Base-by-base conservation (phyloP, 2,329 filamentous ascomycete genomes). In the Cordyceps fumosorosea region DNA sequence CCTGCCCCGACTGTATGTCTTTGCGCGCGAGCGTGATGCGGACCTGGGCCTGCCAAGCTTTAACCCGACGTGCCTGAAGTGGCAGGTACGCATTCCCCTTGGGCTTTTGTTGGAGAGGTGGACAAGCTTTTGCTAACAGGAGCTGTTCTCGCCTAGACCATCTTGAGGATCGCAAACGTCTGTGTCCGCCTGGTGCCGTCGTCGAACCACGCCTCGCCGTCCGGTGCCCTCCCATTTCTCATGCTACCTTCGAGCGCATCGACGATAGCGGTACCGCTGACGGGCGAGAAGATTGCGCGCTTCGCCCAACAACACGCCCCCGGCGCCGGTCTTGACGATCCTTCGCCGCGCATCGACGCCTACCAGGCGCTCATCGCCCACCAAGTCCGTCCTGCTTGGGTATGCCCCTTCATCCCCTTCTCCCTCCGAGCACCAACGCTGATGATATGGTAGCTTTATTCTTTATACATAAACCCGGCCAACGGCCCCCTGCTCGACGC, bases 31-130 rank as follows among this genome's bases (percentile, higher is more conserved):
- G 1, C 77, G 81, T n/a, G 88, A 85, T 68, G 89, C 86, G 40
- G 73, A 74, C 62, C 71, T 71, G 45, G 86, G 86, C 5, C 76
- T 79, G 34, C 89, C 92, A 29, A 96, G 91, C 66, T 96, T 89
- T 77, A 98, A 98, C 73, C 95, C 95, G 12, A 86, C 87, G 63
- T 99, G 95, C 78, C 80, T 98, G 70, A 96, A 93, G 79, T 98
- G 92, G 92, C 95, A 98, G 89, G 91, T 93, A 48, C 8, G 14
- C 40, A 5, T 44, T n/a, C n/a, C 40, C 8, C 12, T 18, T n/a
- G n/a, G n/a, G n/a, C n/a, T n/a, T n/a, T n/a, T n/a, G n/a, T n/a
- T n/a, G n/a, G n/a, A n/a, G n/a, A n/a, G n/a, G n/a, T n/a, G n/a
- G n/a, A n/a, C n/a, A n/a, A n/a, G n/a, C n/a, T 29, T 29, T 29